Evolutionary conservation across 768 basidiomycete genomes (phyloP).

Genomic region (Serendipita indica): DNA sequence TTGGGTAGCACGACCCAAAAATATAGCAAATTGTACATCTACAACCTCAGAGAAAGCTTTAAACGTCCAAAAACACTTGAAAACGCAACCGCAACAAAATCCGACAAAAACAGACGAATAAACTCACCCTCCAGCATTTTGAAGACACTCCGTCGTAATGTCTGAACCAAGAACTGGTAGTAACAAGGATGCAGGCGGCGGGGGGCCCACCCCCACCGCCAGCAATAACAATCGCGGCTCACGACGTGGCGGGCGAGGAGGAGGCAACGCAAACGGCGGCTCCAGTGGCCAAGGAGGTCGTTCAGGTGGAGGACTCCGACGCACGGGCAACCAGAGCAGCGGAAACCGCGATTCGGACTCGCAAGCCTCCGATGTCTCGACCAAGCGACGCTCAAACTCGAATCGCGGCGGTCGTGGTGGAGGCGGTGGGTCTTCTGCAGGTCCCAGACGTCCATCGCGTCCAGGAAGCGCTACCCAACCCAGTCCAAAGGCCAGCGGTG

Average conservation of each 20-base stretch:
- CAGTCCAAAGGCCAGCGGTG: constrained; percentile 4
- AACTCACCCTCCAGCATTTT: neutral
- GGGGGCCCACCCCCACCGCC: no score
- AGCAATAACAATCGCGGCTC: constrained; percentile 6
- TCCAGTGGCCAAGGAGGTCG: constrained; percentile 5
- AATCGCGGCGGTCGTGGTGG: constrained; percentile 6
- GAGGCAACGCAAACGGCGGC: neutral
- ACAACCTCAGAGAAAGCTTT: constrained; percentile 9
- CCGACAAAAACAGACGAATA: constrained; percentile 11
- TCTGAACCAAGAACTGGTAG: constrained; percentile 12
- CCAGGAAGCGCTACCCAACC: constrained; percentile 12
- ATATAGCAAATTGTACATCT: constrained; percentile 11
- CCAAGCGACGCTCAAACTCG: constrained; percentile 7
- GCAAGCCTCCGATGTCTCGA: constrained; percentile 6
- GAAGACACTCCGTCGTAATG: constrained; percentile 12
- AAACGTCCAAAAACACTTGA: constrained; percentile 10
- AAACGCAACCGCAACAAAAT: constrained; percentile 1
- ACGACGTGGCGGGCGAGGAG: neutral
- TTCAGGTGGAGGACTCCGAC: neutral
- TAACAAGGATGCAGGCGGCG: constrained; percentile 6
- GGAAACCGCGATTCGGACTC: constrained; percentile 7
- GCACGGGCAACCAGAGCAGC: constrained; percentile 5
- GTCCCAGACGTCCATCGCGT: constrained; percentile 9
- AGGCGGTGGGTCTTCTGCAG: neutral
- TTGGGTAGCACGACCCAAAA: constrained; percentile 1